phyloP scores from a whole-genome alignment of 1,139 yeast genomes.

The Magnusiomyces tetraspermus region DNA sequence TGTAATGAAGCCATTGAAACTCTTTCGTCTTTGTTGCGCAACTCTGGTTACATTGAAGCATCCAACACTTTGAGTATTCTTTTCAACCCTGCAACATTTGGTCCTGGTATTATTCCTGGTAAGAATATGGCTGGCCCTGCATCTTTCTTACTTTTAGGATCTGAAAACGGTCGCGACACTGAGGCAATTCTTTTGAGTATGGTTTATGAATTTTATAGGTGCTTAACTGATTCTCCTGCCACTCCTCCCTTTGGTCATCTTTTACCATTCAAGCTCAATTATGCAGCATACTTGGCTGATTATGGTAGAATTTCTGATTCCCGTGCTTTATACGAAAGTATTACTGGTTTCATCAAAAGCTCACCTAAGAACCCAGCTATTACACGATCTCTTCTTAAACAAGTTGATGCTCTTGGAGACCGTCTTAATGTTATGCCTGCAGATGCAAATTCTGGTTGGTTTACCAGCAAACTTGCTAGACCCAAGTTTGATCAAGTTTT shows the following conservation, averaged over 20 bases:
- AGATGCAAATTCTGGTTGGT: conserved; percentile 49
- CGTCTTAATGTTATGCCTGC: conserved; percentile 19
- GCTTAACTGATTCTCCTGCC: conserved; percentile 19
- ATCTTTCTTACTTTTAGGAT: conserved; percentile 11
- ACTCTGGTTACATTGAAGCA: conserved; percentile 28
- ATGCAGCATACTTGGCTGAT: conserved; percentile 59
- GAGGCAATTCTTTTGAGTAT: conserved; percentile 52
- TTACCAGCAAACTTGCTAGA: conserved; percentile 52
- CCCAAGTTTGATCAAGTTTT: conserved; percentile 79
- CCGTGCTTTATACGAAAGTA: conserved; percentile 49
- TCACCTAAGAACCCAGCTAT: conserved; percentile 37
- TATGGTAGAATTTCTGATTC: conserved; percentile 49
- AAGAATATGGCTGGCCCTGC: not conserved
- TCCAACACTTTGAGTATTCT: conserved; percentile 35
- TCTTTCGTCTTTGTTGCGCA: conserved; percentile 28
- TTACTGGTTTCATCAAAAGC: conserved; percentile 39
- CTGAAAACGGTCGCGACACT: conserved; percentile 27
- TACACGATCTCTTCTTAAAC: conserved; percentile 31
- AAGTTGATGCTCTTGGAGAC: conserved; percentile 33
- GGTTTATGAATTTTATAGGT: conserved; percentile 51
- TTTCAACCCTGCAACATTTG: conserved; percentile 30
- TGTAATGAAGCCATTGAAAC: conserved; percentile 28
- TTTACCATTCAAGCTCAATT: conserved; percentile 47
- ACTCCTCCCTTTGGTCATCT: conserved; percentile 44
- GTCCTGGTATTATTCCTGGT: conserved; percentile 4